phyloP scores from a whole-genome alignment of 208 protist species.

The Tritrichomonas musculus region DNA sequence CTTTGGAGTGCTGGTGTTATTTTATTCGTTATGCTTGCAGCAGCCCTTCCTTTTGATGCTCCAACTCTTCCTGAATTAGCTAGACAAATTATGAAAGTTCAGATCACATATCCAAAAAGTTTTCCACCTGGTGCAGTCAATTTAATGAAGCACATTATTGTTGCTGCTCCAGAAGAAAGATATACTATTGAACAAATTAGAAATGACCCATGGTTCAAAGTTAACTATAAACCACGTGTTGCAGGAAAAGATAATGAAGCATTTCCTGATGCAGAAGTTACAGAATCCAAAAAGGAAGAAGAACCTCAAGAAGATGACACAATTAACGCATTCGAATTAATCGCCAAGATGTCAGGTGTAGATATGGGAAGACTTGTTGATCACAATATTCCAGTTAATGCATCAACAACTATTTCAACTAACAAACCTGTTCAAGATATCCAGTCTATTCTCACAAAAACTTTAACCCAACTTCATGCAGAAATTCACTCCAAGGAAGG shows the following conservation, averaged over 20 bases:
- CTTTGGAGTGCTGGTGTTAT: constrained; percentile 30
- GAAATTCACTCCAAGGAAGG: neutral
- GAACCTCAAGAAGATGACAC: neutral
- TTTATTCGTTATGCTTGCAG: constrained; percentile 14
- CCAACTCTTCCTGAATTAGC: neutral
- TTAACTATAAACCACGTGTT: neutral
- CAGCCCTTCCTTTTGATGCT: constrained; percentile 22
- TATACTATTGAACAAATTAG: constrained; percentile 32
- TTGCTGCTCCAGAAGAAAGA: neutral
- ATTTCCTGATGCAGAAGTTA: neutral
- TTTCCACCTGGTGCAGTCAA: neutral
- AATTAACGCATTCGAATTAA: constrained; percentile 25
- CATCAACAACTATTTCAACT: neutral
- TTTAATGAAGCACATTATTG: neutral
- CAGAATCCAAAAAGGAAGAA: neutral
- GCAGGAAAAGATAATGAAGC: neutral
- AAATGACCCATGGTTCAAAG: neutral
- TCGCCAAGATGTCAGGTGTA: constrained; percentile 18
- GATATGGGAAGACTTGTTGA: constrained; percentile 1
- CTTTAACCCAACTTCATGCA: neutral
- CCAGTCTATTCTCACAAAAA: neutral
- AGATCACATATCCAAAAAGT: neutral
- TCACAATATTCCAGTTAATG: neutral
- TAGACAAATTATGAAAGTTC: neutral
- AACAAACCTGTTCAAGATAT: neutral